Evolutionary conservation across 2,329 filamentous ascomycete genomes (phyloP), one percentile per base, ranked within the genome.

Genomic region (Plenodomus lindquistii): DNA sequence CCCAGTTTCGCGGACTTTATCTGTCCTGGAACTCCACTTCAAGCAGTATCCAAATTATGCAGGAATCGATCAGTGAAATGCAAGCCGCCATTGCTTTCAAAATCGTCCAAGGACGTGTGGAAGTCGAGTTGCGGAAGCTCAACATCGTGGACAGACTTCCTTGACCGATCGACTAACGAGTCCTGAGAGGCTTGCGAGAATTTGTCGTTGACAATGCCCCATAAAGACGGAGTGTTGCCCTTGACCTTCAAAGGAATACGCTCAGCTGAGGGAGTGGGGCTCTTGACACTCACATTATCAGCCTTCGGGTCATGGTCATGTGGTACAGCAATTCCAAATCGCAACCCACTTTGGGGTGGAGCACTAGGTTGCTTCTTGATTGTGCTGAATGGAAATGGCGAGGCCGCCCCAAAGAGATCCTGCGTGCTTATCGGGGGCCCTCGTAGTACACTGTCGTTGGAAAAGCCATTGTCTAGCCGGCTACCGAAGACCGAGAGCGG

Each of bases 391-490:
- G 62, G 50, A 62, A 76, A 74, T 36, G 76, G 59, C 38, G 73
- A 66, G 42, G 67, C 72, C 54, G 67, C 73, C 20, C 69, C 66
- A 39, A 78, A 70, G 8, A 79, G 58, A 15, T 75, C 73, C 45
- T 79, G 77, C 2, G 77, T 79, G 47, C 73, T 76, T 24, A 74
- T 57, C 9, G 57, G 53, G 11, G 54, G 43, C 3, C 45, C 59
- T 21, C 45, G 44, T 19, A 54, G 43, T 15, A 52, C 39, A 36
- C 52, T 60, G 9, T 60, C 44, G 15, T 56, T 37, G 4, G 55
- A 42, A 40, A 54, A 37, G 16, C 48, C 16, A 35, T 60, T 60
- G 17, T 62, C 57, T 6, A 63, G 50, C 36, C 54, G 50, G 11
- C 54, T 55, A 27, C 55, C 65, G 46, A 70, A 70, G 1, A 52